Evolutionary conservation across 2,329 filamentous ascomycete genomes (phyloP).

Genomic region (Claviceps citrina): DNA sequence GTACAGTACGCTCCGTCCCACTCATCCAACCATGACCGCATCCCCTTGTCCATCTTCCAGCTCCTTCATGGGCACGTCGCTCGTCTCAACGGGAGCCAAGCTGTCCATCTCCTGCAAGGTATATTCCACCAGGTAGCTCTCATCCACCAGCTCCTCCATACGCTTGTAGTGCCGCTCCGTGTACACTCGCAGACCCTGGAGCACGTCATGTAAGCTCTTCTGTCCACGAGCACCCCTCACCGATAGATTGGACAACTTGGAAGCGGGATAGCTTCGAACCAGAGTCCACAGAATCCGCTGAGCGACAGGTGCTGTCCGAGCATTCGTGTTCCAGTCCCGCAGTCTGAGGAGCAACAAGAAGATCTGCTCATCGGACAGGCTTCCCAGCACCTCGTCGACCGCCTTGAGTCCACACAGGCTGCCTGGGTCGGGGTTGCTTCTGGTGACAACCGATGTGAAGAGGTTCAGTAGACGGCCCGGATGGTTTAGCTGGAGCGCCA

Average conservation of each 20-base stretch:
- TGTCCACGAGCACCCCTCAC: slow-evolving; percentile 41
- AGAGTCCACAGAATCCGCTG: slow-evolving; percentile 72
- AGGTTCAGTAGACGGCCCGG: slow-evolving; percentile 72
- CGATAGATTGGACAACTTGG: slow-evolving; percentile 56
- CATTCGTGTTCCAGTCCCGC: slow-evolving; percentile 96
- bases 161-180: slow-evolving; percentile 86
- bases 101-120: slow-evolving; percentile 86
- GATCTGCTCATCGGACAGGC: slow-evolving; percentile 69
- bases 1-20: neutral
- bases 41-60: slow-evolving; percentile 18
- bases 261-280: slow-evolving; percentile 66
- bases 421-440: slow-evolving; percentile 40
- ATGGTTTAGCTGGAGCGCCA: slow-evolving; percentile 88
- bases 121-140: slow-evolving; percentile 89
- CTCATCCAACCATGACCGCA: slow-evolving; percentile 4
- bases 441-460: slow-evolving; percentile 65
- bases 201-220: slow-evolving; percentile 62
- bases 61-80: slow-evolving; percentile 19
- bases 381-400: slow-evolving; percentile 73
- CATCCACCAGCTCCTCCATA: slow-evolving; percentile 78
- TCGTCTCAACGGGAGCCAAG: slow-evolving; percentile 32
- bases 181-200: slow-evolving; percentile 78
- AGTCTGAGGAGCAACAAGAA: slow-evolving; percentile 67
- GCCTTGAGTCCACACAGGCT: slow-evolving; percentile 49
- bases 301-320: slow-evolving; percentile 67